A percentile compares a stretch with the other conserved stretches of the same genome.
These are phyloP conservation scores for Chaetoceros tenuissimus DNA, from an alignment of 108 stramenopile genomes.

Conservation along the genomic window DNA sequence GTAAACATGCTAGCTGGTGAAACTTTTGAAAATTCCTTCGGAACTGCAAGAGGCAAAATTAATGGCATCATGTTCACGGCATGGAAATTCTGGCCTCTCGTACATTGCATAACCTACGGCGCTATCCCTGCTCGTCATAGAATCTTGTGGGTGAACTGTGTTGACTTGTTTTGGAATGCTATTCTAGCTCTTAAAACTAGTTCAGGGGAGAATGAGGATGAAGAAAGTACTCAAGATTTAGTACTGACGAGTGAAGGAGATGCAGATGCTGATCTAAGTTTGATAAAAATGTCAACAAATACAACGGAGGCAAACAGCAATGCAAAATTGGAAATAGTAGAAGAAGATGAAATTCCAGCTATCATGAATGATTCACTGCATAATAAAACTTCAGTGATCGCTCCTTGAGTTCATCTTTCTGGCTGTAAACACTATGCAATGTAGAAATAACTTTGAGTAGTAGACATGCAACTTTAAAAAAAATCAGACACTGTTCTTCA, in stretches of 20 bases:
- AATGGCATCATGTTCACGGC: constrained; percentile 81
- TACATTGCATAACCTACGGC: constrained; percentile 84
- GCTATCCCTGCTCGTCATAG: constrained; percentile 86
- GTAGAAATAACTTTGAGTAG: too few species aligned
- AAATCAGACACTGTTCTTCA: too few species aligned
- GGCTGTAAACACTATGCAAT: too few species aligned
- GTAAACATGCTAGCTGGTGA: constrained; percentile 78
- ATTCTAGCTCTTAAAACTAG: constrained; percentile 67
- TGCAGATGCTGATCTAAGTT: too few species aligned
- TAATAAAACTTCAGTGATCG: too few species aligned
- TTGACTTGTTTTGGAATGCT: constrained; percentile 87
- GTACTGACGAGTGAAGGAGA: constrained; percentile 3
- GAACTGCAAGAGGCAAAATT: constrained; percentile 65
- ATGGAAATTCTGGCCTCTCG: constrained; percentile 95
- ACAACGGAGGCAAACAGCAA: too few species aligned
- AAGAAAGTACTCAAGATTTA: constrained; percentile 2
- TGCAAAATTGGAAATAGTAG: too few species aligned
- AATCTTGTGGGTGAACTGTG: constrained; percentile 91
- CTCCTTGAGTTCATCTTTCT: too few species aligned
- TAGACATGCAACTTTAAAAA: too few species aligned
- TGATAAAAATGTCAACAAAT: too few species aligned
- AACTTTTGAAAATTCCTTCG: constrained; percentile 32
- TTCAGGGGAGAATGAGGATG: constrained; percentile 21
- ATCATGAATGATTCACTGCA: too few species aligned
- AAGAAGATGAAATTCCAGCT: too few species aligned